Evolutionary conservation across 2,329 filamentous ascomycete genomes (phyloP).

Genomic region (Chrysoporthe austroafricana): DNA sequence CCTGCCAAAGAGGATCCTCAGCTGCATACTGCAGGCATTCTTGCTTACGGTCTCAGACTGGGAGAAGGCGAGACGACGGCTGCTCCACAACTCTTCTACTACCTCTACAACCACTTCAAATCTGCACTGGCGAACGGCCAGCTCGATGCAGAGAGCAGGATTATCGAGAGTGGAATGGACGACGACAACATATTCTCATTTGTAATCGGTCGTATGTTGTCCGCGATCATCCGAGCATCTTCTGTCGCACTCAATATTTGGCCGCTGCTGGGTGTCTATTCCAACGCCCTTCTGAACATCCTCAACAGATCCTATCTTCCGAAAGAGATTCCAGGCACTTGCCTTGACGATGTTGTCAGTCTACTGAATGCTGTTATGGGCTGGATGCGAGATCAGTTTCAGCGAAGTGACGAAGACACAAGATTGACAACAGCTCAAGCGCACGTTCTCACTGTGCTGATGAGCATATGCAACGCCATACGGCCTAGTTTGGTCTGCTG

Average conservation of each 20-base stretch:
- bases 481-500: conserved; percentile 22
- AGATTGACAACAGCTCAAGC: conserved; percentile 31
- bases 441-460: conserved; percentile 31
- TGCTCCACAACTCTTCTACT: conserved; percentile 57
- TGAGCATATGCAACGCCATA: conserved; percentile 24
- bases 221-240: conserved; percentile 51
- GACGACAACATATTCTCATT: conserved; percentile 51
- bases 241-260: conserved; percentile 44
- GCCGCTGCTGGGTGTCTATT: conserved; percentile 56
- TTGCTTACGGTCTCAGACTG: conserved; percentile 59
- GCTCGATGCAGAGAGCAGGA: conserved; percentile 49
- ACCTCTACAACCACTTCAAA: conserved; percentile 62
- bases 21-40: conserved; percentile 58
- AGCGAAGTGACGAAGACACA: conserved; percentile 15
- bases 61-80: conserved; percentile 55
- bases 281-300: conserved; percentile 45
- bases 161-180: conserved; percentile 55
- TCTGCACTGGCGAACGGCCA: conserved; percentile 54
- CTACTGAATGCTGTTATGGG: conserved; percentile 38
- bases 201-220: conserved; percentile 56
- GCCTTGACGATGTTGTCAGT: conserved; percentile 39
- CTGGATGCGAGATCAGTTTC: conserved; percentile 30
- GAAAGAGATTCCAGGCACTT: conserved; percentile 42
- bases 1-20: conserved; percentile 60
- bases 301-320: conserved; percentile 42